Evolutionary conservation across 2,329 filamentous ascomycete genomes (phyloP).

Genomic region (Ilyonectria destructans): DNA sequence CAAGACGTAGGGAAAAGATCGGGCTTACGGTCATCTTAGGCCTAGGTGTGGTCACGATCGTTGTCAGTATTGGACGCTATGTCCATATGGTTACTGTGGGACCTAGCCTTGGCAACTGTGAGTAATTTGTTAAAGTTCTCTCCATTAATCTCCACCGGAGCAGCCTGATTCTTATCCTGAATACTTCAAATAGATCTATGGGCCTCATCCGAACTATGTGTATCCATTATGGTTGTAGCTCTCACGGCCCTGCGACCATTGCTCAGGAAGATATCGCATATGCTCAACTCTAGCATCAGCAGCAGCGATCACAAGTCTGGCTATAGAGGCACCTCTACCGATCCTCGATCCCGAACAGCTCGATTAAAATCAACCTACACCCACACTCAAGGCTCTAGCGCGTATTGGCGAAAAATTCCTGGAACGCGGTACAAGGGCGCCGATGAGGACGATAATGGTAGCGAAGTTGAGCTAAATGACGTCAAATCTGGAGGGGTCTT

Average conservation of each 20-base stretch:
- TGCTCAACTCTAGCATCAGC: slow-evolving; percentile 10
- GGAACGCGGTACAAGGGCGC: not conserved
- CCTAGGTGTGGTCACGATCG: slow-evolving; percentile 41
- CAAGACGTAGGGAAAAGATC: slow-evolving; percentile 40
- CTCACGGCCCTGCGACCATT: slow-evolving; percentile 35
- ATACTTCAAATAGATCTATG: slow-evolving; percentile 26
- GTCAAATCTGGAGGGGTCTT: slow-evolving; percentile 16
- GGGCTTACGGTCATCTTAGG: slow-evolving; percentile 39
- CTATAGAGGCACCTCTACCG: slow-evolving; percentile 6
- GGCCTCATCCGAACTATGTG: slow-evolving; percentile 36
- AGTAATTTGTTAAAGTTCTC: not conserved
- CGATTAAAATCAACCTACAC: not conserved
- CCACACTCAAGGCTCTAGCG: not conserved
- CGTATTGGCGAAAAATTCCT: slow-evolving; percentile 24
- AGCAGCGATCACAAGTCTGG: slow-evolving; percentile 13
- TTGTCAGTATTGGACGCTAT: slow-evolving; percentile 43
- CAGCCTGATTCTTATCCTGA: not conserved
- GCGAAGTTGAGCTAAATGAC: slow-evolving; percentile 28
- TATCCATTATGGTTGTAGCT: slow-evolving; percentile 36
- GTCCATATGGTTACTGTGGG: slow-evolving; percentile 33
- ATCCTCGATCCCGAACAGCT: not conserved
- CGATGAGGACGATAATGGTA: slow-evolving; percentile 18
- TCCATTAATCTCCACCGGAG: not conserved
- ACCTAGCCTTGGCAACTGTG: slow-evolving; percentile 34
- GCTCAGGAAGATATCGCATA: slow-evolving; percentile 22